Base-by-base conservation (phyloP, 495 filamentous ascomycete genomes). In the Oidiodendron maius region DNA sequence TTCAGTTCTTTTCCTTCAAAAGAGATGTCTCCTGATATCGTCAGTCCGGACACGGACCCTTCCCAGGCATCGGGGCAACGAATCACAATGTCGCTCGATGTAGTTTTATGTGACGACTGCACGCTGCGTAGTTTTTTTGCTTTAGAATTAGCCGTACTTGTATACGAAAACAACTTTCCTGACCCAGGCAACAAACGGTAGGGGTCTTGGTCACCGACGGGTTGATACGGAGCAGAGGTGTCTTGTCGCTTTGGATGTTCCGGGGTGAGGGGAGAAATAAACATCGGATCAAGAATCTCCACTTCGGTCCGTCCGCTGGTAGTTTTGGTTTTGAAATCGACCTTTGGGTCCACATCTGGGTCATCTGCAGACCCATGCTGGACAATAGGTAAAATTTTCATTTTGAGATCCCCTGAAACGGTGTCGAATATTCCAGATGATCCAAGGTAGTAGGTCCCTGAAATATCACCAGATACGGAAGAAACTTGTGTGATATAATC, bases 401-500 rank as follows among this genome's bases (percentile, higher is more conserved):
- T 26, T 13, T 21, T 30, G 22, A 61, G 22, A n/a, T 28, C 42
- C 16, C 58, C 52, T 13, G 55, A 49, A 1, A 37, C 46, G 20
- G 37, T 51, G 17, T 39, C 44, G 44, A 61, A 58, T 6, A 17
- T 44, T 15, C 36, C 46, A 6, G 35, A 6, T 6, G 51, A 52
- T 2, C 58, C 58, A 4, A 61, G 30, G 20, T 53, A 55, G 23
- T 39, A 61, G n/a, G 30, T 18, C 6, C 58, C 58, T 6, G 15
- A 21, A 25, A 61, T 61, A 21, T 22, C 34, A 10, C 55, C 54
- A 8, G 55, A 45, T 15, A 17, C 40, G 4, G 58, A 55, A 22
- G 47, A 40, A 2, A 58, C 41, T 0, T 38, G 44, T 8, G 58
- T 61, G 21, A 48, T 50, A 28, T 61, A 61, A 21, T 61, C 41